Conservation (phyloP, 2,329 filamentous ascomycete species). For the Amesomyces nigricolor region DNA sequence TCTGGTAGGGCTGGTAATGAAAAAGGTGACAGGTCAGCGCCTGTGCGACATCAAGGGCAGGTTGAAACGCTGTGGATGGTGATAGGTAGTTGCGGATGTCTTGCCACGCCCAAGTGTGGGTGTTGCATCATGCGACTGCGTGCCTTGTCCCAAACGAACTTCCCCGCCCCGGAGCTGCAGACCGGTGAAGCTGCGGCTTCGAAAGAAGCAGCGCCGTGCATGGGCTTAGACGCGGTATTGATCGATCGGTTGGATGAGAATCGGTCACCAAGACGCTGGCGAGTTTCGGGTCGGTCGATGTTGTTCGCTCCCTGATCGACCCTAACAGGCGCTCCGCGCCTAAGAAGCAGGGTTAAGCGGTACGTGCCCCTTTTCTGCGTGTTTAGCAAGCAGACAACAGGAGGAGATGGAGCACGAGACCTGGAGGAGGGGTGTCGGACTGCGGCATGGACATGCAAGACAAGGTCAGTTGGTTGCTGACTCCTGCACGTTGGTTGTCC, state of each 20-base stretch:
- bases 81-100: constrained; percentile 16
- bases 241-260: not conserved
- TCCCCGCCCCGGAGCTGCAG: constrained; percentile 2
- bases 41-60: constrained; percentile 8
- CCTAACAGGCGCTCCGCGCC: not conserved
- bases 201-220: not conserved
- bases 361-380: constrained; percentile 13
- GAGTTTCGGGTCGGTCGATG: not conserved
- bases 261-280: not conserved
- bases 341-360: not conserved
- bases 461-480: not conserved
- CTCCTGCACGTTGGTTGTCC: not conserved
- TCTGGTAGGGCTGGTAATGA: not conserved
- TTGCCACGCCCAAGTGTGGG: not conserved
- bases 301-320: not conserved
- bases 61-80: constrained; percentile 2
- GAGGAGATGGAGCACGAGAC: not conserved
- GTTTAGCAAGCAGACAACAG: constrained; percentile 6
- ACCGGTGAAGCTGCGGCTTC: constrained; percentile 8
- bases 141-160: not conserved
- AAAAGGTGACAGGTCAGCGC: constrained; percentile 13
- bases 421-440: not conserved
- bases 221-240: not conserved
- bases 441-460: too few species aligned
- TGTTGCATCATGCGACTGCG: constrained; percentile 1